Evolutionary conservation across 1,139 yeast genomes (phyloP).

Genomic region (Suhomyces ambrosiae): DNA sequence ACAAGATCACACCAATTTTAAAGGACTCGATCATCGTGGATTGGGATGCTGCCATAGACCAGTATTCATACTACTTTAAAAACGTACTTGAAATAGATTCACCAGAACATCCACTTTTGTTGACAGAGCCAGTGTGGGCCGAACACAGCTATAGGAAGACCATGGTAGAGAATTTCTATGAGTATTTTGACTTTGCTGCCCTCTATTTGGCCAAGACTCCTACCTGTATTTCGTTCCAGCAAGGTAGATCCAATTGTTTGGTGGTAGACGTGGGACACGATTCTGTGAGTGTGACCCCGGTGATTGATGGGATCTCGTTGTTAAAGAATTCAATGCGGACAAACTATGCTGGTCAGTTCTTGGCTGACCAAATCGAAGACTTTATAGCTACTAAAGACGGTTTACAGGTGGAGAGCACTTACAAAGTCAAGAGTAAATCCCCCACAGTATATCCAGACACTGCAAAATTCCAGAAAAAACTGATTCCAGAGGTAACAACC

Average conservation of each 20-base stretch:
- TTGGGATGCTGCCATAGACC: constrained; percentile 77
- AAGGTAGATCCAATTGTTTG: constrained; percentile 90
- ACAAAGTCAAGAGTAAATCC: constrained; percentile 22
- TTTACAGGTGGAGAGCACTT: constrained; percentile 21
- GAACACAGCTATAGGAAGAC: constrained; percentile 66
- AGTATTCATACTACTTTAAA: constrained; percentile 58
- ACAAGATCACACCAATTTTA: constrained; percentile 59
- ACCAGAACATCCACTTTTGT: constrained; percentile 70
- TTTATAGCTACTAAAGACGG: constrained; percentile 25
- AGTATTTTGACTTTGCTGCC: constrained; percentile 77
- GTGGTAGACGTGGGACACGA: constrained; percentile 94
- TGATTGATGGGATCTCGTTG: constrained; percentile 88
- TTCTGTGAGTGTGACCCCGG: constrained; percentile 82
- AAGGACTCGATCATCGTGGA: constrained; percentile 63
- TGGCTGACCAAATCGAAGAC: constrained; percentile 49
- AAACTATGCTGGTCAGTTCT: constrained; percentile 62
- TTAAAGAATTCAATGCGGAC: constrained; percentile 71
- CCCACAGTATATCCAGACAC: constrained; percentile 38
- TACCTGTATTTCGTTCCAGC: constrained; percentile 88
- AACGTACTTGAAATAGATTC: constrained; percentile 53
- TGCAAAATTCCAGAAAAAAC: constrained; percentile 32
- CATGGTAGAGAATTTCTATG: constrained; percentile 76
- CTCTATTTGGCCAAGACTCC: constrained; percentile 84
- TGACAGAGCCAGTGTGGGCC: constrained; percentile 90
- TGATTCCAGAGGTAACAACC: constrained; percentile 37